Evolutionary conservation across 257 asterid genomes (phyloP), one percentile per base, ranked within the genome.

Genomic region (Mentha longifolia): DNA sequence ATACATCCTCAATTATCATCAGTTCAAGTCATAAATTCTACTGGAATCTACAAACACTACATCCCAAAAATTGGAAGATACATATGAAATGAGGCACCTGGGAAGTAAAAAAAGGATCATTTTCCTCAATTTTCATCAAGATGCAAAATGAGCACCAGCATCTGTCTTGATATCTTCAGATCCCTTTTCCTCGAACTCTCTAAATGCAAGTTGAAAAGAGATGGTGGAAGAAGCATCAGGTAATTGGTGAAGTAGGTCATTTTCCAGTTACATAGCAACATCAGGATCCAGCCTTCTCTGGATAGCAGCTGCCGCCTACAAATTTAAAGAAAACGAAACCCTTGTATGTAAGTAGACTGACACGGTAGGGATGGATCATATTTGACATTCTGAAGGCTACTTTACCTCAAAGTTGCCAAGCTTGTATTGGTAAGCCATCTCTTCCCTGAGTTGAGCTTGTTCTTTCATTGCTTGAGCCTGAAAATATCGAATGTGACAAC

Each of bases 391-490:
- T 52, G 7, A 58, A 67, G 37, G 16, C 16, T 14, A 45, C 39
- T 74, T 80, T 73, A 93, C 98, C 97, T 93, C 97, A 68, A 77
- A 81, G 82, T 93, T 93, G 59, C 98, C 97, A 61, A 91, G 87
- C 83, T 93, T 93, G 90, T 87, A 91, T 61, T 89, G 98, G 70
- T 87, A 93, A 33, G 96, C 97, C 99, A 95, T 95, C 87, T 95
- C 98, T 86, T 92, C 98, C 83, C 82, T 84, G 60, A 94, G 90
- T 62, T 70, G 99, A 80, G 99, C 93, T 80, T 91, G 99, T 77
- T 94, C 97, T 83, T 94, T 94, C 99, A 94, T 94, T 73, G 99
- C 97, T 85, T 94, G 97, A 37, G 97, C 99, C 98, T 93, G 71
- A 9, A 57, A 55, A 78, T 47, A 33, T 63, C 25, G 11, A 60